Conservation (phyloP, 352 stramenopile species). For the Pythium aquatile region DNA sequence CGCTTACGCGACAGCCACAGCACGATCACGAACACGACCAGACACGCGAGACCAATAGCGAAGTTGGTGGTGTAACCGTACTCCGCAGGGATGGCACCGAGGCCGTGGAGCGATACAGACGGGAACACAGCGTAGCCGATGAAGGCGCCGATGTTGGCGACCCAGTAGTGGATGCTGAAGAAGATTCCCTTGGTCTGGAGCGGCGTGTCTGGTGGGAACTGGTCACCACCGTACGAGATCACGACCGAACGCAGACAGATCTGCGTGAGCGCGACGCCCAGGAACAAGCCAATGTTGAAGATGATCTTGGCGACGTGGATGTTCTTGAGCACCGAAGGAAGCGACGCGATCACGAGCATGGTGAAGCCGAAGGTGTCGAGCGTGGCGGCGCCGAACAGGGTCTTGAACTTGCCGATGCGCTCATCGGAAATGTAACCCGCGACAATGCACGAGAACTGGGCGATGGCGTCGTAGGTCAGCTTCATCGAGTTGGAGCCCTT, state of each 20-base stretch:
- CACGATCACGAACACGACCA: conserved; percentile 21
- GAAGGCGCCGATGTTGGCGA: conserved; percentile 52
- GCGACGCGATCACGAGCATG: conserved; percentile 23
- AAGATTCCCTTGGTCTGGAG: conserved; percentile 31
- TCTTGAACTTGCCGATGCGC: conserved; percentile 30
- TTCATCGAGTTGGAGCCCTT: conserved; percentile 35
- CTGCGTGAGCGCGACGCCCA: conserved; percentile 27
- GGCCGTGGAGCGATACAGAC: conserved; percentile 46
- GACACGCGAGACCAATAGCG: conserved; percentile 22
- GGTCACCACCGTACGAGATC: conserved; percentile 34
- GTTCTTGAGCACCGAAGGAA: conserved; percentile 24
- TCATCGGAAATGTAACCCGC: conserved; percentile 35
- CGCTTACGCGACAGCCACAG: conserved; percentile 17
- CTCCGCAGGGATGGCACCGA: conserved; percentile 34
- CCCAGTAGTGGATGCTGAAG: conserved; percentile 59
- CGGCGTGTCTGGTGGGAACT: conserved; percentile 29
- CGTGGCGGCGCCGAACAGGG: conserved; percentile 27
- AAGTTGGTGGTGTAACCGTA: conserved; percentile 60
- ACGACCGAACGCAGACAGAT: conserved; percentile 28
- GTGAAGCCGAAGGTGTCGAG: conserved; percentile 27
- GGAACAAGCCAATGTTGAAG: conserved; percentile 31
- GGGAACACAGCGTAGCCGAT: conserved; percentile 51
- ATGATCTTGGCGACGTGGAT: conserved; percentile 18
- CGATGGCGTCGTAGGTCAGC: conserved; percentile 30
- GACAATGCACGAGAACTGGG: conserved; percentile 29